phyloP scores from a whole-genome alignment of 2,329 filamentous ascomycete species.

The Emmonsiellopsis sp. region DNA sequence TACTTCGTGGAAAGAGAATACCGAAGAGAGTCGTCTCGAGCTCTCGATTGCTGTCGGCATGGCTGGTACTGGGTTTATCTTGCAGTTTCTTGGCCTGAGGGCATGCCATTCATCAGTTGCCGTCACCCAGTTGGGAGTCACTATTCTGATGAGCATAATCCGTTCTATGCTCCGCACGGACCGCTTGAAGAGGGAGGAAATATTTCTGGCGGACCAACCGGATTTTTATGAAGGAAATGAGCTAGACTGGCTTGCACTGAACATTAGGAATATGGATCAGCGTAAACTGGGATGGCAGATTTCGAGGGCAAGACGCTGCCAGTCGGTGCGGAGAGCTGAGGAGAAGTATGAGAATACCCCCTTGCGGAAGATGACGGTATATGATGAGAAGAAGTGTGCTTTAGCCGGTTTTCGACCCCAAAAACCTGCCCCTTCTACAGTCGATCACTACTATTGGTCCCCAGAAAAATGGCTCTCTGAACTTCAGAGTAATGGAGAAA shows the following conservation, averaged over 20 bases:
- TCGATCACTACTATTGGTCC: too few relatives aligned
- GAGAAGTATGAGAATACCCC: background rate
- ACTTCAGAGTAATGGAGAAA: background rate
- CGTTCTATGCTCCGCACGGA: conserved; percentile 10
- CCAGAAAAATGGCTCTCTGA: background rate
- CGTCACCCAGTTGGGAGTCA: conserved; percentile 12
- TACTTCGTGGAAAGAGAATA: conserved; percentile 3
- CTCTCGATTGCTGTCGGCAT: conserved; percentile 1
- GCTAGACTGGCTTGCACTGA: conserved; percentile 3
- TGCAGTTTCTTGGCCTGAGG: conserved; percentile 16
- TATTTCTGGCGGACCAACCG: background rate
- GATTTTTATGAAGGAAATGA: background rate
- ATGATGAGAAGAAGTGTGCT: background rate
- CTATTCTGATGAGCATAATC: conserved; percentile 13
- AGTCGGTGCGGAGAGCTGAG: background rate
- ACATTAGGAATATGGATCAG: background rate
- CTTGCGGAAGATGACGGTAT: background rate
- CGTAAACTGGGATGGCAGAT: background rate
- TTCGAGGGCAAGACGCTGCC: background rate
- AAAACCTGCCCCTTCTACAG: too few relatives aligned
- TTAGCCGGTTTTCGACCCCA: background rate
- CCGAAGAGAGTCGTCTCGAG: background rate
- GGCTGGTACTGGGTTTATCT: conserved; percentile 10
- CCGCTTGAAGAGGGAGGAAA: background rate
- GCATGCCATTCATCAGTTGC: conserved; percentile 13